Base-by-base conservation (phyloP, 805 yeast genomes). In the Wickerhamiella sorbophila region DNA sequence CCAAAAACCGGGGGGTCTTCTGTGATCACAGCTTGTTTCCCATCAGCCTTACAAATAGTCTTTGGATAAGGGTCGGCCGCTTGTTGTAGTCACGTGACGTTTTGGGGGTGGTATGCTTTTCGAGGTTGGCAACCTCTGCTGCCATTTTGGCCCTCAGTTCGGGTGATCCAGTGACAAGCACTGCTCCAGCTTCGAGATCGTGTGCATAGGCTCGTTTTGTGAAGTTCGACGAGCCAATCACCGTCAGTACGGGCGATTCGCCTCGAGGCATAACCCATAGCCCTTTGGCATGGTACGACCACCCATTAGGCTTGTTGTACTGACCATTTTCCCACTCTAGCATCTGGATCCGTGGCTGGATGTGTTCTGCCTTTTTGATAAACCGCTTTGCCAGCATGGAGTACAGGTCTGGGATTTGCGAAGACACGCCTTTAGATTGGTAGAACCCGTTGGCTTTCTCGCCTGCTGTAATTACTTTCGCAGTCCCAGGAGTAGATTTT, bases 271-370 rank as follows among this genome's bases (percentile, higher is more conserved):
- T 66, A 0, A 83, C 62, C 97, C 97, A 91, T 4, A 88, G 63
- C 1, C 98, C 98, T 57, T 91, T 91, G 12, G 98, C 97, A 56
- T 91, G 98, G 59, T 91, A 91, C 0, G 96, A 83, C 97, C 98
- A 88, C 1, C 98, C 98, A 22, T 67, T 71, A 0, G 77, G 71
- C 5, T 80, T 72, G 55, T 85, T 84, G 3, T 85, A 94, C 2
- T 75, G 65, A 1, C 98, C 98, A 38, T 72, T 75, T 53, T 73
- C 71, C 98, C 98, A 91, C 59, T 88, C 97, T 43, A 67, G 68
- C 31, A 91, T 63, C 16, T 63, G 59, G 24, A 88, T 75, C 29
- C 64, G 50, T 2, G 63, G 44, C 15, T 65, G 62, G 51, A 67
- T 70, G 1, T 69, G 65, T 9, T 60, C 57, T 6, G 79, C 74